Evolutionary conservation across 257 asterid genomes (phyloP), one percentile per base, ranked within the genome.

Genomic region (Ligustrum vulgare): DNA sequence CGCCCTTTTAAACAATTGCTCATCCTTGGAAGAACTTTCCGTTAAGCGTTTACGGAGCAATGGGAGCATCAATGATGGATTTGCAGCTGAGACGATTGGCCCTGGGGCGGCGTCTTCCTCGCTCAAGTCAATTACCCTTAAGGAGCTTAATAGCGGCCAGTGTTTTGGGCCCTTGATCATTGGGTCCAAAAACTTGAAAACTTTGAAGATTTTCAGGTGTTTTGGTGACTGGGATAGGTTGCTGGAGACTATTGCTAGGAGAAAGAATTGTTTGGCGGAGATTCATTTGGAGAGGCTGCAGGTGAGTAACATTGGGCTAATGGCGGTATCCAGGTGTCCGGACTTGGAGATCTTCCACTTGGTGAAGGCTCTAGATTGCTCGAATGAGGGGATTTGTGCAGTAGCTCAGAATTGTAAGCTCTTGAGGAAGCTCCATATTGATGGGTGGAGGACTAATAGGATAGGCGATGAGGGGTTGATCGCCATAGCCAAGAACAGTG

Each of bases 371-470:
- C 89, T 90, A 1, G 98, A 93, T 78, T 91, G 93, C 82, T 88
- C 98, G 0, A 82, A 89, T 56, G 83, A 70, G 4, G 98, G 98
- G 28, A 77, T 93, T 73, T 81, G 84, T 1, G 91, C 91, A 2
- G 87, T 91, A 56, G 94, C 97, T 36, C 91, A 86, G 82, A 82
- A 75, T 18, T 93, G 98, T 67, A 93, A 78, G 89, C 86, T 89
- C 72, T 66, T 93, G 85, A 89, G 98, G 82, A 93, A 93, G 91
- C 86, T 93, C 49, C 96, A 91, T 49, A 91, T 93, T n/a, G 97
- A 93, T 67, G 98, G 97, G 41, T 93, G 97, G 96, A 91, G 91
- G 83, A 88, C 97, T 2, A 90, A 93, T 77, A 83, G 91, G 86
- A 93, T 93, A 45, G 97, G 97, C 0, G 96, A 93, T 73, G 92